phyloP scores from a whole-genome alignment of 2,329 filamentous ascomycete species.

The Elsinoe australis region DNA sequence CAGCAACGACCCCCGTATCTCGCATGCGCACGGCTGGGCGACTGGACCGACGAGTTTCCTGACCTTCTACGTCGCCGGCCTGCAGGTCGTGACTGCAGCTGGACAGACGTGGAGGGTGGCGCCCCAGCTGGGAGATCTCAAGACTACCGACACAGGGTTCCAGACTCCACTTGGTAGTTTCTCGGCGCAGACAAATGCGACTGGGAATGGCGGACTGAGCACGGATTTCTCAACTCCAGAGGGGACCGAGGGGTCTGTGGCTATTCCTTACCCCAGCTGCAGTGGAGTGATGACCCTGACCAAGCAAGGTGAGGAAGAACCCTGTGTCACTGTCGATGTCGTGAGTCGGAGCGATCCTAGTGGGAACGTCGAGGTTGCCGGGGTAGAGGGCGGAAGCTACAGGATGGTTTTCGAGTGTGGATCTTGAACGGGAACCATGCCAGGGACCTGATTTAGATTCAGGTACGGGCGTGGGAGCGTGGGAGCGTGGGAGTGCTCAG shows the following conservation, averaged over 20 bases:
- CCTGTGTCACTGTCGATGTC: constrained; percentile 17
- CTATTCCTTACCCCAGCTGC: constrained; percentile 18
- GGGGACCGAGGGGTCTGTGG: constrained; percentile 10
- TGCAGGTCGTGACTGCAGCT: constrained; percentile 32
- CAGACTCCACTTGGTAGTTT: constrained; percentile 9
- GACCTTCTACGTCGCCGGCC: constrained; percentile 36
- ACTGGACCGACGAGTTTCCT: constrained; percentile 42
- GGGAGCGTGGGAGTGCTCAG: too few relatives aligned
- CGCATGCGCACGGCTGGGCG: constrained; percentile 46
- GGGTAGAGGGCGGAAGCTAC: constrained; percentile 16
- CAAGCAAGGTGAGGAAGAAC: constrained; percentile 14
- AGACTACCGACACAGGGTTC: constrained; percentile 17
- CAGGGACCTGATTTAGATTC: background rate
- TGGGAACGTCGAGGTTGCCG: constrained; percentile 19
- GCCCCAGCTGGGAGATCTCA: constrained; percentile 18
- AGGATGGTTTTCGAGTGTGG: constrained; percentile 10
- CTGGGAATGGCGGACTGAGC: background rate
- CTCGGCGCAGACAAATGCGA: constrained; percentile 12
- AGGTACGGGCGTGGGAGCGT: too few relatives aligned
- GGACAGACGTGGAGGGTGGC: constrained; percentile 20
- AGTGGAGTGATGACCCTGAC: constrained; percentile 17
- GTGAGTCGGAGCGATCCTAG: constrained; percentile 1
- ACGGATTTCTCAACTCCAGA: constrained; percentile 11
- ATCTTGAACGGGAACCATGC: background rate
- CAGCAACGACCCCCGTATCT: constrained; percentile 41